These are phyloP conservation scores for Phytopythium sindhum DNA, from an alignment of 352 stramenopile genomes.

Conservation along the genomic window DNA sequence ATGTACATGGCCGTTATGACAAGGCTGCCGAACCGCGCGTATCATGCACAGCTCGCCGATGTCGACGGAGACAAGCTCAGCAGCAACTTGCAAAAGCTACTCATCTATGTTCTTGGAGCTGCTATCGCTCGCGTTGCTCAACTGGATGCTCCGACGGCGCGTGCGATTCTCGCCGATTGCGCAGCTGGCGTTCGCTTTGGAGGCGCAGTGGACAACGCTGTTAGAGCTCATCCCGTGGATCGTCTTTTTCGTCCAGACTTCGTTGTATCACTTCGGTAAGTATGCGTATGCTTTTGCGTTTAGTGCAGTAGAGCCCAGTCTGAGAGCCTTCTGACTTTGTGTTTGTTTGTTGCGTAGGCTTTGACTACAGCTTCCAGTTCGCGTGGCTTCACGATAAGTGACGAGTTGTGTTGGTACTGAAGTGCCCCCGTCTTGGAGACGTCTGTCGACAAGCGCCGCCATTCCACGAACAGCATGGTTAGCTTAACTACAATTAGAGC, in stretches of 20 bases:
- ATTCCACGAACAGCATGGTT: too few relatives aligned
- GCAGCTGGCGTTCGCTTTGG: constrained; percentile 20
- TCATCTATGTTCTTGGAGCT: constrained; percentile 16
- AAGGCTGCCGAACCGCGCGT: constrained; percentile 24
- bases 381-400: too few relatives aligned
- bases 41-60: constrained; percentile 23
- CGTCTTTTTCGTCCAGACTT: constrained; percentile 18
- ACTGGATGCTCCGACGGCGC: constrained; percentile 12
- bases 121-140: constrained; percentile 14
- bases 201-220: constrained; percentile 19
- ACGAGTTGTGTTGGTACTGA: too few relatives aligned
- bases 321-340: too few relatives aligned
- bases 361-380: too few relatives aligned
- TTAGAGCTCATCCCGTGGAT: constrained; percentile 22
- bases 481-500: too few relatives aligned
- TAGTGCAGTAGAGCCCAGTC: too few relatives aligned
- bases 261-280: constrained; percentile 14
- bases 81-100: constrained; percentile 8
- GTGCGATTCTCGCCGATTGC: constrained; percentile 18
- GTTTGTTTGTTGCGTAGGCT: too few relatives aligned
- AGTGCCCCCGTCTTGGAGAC: too few relatives aligned
- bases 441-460: too few relatives aligned
- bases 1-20: neutral
- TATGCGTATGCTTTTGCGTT: too few relatives aligned
- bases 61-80: constrained; percentile 9